Base-by-base conservation (phyloP, 192 early-diverging fungal genomes). In the Podila clonocystis region DNA sequence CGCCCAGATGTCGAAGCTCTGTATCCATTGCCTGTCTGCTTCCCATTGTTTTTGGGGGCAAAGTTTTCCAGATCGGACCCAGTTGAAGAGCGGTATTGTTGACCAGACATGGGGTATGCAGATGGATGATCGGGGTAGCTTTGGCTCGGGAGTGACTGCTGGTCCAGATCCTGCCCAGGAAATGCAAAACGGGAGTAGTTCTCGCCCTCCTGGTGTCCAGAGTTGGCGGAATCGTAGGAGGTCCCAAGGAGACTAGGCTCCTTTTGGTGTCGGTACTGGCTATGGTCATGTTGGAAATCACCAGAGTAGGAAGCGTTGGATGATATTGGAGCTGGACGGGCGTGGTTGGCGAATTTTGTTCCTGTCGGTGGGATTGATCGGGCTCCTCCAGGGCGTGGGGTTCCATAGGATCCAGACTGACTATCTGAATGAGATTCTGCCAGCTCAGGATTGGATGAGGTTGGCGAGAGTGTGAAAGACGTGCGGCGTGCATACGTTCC, bases 401-500 rank as follows among this genome's bases (percentile, higher is more conserved):
- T 73, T 8, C 71, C 70, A 58, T 60, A 73, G 4, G 77, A 79
- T 12, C 76, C 76, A 38, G 76, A 80, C 19, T 80, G 77, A 45
- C 77, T 80, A 13, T 80, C 77, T 34, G 76, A 63, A n/a, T 67
- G 70, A 3, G 70, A 80, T 30, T 73, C 74, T 50, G 67, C 74
- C 19, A 76, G 49, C 17, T 76, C 77, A 20, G 77, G 77, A 48
- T 80, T 80, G 15, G 77, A 80, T 0, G 77, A 80, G 2, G 77
- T 80, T 12, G 77, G 77, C 4, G 77, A 80, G 28, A 80, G 71
- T 13, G 77, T 80, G 57, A 80, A 73, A 3, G 70, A 73, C 17
- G 70, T 73, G 4, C 67, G 65, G 22, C 70, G 65, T n/a, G 34
- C 41, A 50, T 80, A 80, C 6, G 17, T 79, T 69, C 45, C 65